Conservation (phyloP, 495 filamentous ascomycete genomes). For the Aspergillus cristatus region DNA sequence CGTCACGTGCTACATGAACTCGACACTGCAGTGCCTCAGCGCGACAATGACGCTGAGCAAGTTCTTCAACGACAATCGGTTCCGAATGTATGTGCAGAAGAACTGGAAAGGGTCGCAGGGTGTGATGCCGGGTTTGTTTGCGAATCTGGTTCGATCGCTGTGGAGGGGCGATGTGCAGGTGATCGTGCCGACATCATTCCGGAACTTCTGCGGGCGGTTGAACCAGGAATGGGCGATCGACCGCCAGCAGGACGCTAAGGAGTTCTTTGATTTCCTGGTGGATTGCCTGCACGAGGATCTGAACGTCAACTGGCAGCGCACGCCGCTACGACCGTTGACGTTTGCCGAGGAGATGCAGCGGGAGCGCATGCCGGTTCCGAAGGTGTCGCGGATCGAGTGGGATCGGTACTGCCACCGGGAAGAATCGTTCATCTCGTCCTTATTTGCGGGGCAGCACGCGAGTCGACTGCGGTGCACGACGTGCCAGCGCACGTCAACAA, state of each 20-base stretch:
- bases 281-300: constrained; percentile 68
- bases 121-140: constrained; percentile 65
- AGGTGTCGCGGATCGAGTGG: constrained; percentile 60
- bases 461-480: constrained; percentile 54
- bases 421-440: constrained; percentile 53
- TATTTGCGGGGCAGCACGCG: constrained; percentile 64
- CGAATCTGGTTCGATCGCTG: constrained; percentile 63
- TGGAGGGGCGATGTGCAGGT: constrained; percentile 62
- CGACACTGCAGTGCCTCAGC: constrained; percentile 72
- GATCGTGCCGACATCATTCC: constrained; percentile 43
- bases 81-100: constrained; percentile 47
- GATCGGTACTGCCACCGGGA: constrained; percentile 59
- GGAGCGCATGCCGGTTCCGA: constrained; percentile 50
- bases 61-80: constrained; percentile 54
- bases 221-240: constrained; percentile 52
- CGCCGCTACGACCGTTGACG: constrained; percentile 49
- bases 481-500: constrained; percentile 59
- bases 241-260: constrained; percentile 69
- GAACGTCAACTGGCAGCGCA: constrained; percentile 55
- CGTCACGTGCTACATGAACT: constrained; percentile 87
- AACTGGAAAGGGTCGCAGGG: constrained; percentile 68
- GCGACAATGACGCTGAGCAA: constrained; percentile 62
- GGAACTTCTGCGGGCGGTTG: constrained; percentile 48
- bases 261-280: constrained; percentile 66
- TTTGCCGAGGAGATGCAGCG: constrained; percentile 52